These are phyloP conservation scores for Arthrobotrys megalospora DNA, from an alignment of 2,329 filamentous ascomycete genomes.

Conservation along the genomic window DNA sequence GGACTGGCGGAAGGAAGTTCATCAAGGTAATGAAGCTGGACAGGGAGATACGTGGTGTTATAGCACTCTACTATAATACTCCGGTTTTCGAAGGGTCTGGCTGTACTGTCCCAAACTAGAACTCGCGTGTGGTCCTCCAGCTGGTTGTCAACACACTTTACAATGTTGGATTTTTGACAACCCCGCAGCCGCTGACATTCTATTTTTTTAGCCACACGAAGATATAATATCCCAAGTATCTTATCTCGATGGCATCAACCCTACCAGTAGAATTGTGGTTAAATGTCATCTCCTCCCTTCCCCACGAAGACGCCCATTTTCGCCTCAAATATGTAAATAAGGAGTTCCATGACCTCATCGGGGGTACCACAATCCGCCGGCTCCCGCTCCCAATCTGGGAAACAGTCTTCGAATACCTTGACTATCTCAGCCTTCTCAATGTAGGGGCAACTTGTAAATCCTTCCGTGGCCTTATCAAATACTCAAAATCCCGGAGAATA, in stretches of 20 bases:
- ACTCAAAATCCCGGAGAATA: background rate
- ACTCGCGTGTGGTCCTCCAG: no score
- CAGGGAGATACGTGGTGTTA: no score
- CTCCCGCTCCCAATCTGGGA: slow-evolving; percentile 31
- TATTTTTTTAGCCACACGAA: no score
- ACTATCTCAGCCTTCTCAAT: slow-evolving; percentile 11
- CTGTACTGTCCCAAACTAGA: no score
- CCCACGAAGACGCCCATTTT: background rate
- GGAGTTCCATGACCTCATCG: background rate
- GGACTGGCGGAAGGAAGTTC: no score
- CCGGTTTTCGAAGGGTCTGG: no score
- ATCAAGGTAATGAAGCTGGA: no score
- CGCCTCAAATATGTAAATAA: slow-evolving; percentile 5
- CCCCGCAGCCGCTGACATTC: background rate
- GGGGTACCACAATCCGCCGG: background rate
- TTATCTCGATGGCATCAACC: background rate
- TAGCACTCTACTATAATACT: no score
- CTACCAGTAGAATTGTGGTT: slow-evolving; percentile 30
- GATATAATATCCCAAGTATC: background rate
- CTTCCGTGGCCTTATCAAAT: background rate
- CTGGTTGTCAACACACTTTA: no score
- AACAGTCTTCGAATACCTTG: slow-evolving; percentile 9
- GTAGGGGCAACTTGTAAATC: background rate
- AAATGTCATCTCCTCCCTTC: background rate
- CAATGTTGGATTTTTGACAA: background rate